phyloP scores from a whole-genome alignment of 768 basidiomycete genomes.

The Lepiota brunneoincarnata region DNA sequence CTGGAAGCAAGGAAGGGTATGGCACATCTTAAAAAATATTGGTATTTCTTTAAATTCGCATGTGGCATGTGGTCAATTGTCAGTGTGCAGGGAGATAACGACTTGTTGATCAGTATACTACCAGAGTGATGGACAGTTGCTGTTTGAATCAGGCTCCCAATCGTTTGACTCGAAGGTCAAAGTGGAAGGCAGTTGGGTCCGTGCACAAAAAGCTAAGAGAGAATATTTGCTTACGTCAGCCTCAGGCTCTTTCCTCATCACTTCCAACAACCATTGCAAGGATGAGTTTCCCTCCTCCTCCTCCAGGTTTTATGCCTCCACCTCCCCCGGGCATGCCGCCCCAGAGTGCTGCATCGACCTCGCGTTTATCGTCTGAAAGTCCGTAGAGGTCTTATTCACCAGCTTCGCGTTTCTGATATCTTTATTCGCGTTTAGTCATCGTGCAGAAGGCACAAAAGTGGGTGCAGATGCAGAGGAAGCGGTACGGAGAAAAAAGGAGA shows the following conservation, averaged over 20 bases:
- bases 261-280: constrained; percentile 27
- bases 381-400: constrained; percentile 14
- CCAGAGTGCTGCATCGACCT: constrained; percentile 34
- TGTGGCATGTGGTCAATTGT: neutral
- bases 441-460: constrained; percentile 95
- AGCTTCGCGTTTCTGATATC: constrained; percentile 14
- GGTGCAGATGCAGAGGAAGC: constrained; percentile 89
- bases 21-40: neutral
- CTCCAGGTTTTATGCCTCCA: constrained; percentile 48
- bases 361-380: constrained; percentile 49
- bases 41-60: neutral
- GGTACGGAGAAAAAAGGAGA: constrained; percentile 89
- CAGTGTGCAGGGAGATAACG: neutral
- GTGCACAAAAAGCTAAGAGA: constrained; percentile 29
- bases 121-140: too few species aligned
- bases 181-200: constrained; percentile 25
- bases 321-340: constrained; percentile 54
- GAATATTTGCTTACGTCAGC: constrained; percentile 39
- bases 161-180: neutral
- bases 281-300: constrained; percentile 60
- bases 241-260: constrained; percentile 35
- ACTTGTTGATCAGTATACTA: too few species aligned
- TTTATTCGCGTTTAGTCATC: constrained; percentile 45
- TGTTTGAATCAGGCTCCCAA: too few species aligned
- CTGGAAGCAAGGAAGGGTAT: constrained; percentile 48